These are phyloP conservation scores for Lenzites betulinus DNA, from an alignment of 768 basidiomycete species.

Conservation along the genomic window DNA sequence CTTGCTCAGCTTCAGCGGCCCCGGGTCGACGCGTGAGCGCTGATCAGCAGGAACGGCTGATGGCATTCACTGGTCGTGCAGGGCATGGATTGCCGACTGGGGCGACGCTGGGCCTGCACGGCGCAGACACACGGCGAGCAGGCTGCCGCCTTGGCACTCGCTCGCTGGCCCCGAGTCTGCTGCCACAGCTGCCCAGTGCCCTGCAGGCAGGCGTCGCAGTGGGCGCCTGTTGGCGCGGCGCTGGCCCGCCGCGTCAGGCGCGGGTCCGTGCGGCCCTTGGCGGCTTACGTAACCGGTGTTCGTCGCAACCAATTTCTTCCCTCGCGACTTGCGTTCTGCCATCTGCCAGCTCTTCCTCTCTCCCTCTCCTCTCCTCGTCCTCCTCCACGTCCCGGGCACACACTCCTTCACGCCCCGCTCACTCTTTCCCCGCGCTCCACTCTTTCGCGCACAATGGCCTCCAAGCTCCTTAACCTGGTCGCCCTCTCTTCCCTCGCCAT, in stretches of 20 bases:
- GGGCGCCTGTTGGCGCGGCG: no score
- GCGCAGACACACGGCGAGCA: not conserved
- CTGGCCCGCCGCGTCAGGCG: no score
- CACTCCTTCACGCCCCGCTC: conserved; percentile 33
- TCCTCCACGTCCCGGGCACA: conserved; percentile 25
- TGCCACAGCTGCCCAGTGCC: no score
- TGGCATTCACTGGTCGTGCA: not conserved
- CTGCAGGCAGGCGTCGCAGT: no score
- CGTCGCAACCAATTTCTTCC: conserved; percentile 21
- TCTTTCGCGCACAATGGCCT: conserved; percentile 26
- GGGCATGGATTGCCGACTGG: conserved; percentile 3
- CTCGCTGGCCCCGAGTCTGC: no score
- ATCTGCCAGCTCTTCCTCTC: conserved; percentile 15
- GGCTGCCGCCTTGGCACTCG: conserved; percentile 2
- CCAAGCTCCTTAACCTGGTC: conserved; percentile 58
- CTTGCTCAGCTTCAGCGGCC: no score
- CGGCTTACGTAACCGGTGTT: conserved; percentile 26
- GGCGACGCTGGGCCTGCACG: not conserved
- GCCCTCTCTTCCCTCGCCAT: conserved; percentile 61
- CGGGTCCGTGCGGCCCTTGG: conserved; percentile 28
- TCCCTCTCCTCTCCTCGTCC: conserved; percentile 15
- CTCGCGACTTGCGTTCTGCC: conserved; percentile 7
- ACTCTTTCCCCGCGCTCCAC: conserved; percentile 23
- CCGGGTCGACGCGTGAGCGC: not conserved
- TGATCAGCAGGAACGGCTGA: not conserved